Evolutionary conservation across 805 yeast genomes (phyloP).

Genomic region (Zygotorulaspora chibaensis): DNA sequence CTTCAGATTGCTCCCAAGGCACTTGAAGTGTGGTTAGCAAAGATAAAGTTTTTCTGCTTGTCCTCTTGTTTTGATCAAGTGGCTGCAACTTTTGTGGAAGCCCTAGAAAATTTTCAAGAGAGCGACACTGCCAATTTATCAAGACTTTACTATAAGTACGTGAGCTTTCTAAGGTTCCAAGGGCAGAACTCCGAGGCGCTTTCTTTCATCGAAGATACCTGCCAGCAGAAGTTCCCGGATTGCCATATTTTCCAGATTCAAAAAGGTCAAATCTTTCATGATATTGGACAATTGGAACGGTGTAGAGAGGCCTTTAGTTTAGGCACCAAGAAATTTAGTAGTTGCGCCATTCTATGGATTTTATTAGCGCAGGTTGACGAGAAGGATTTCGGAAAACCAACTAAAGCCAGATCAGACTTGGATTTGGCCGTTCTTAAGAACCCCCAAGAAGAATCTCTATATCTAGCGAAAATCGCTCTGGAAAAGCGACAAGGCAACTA

Average conservation of each 20-base stretch:
- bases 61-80: constrained; percentile 38
- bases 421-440: constrained; percentile 60
- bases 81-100: constrained; percentile 35
- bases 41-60: constrained; percentile 58
- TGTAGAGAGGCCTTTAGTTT: constrained; percentile 47
- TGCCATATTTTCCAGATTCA: constrained; percentile 56
- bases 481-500: constrained; percentile 50
- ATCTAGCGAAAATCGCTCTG: constrained; percentile 54
- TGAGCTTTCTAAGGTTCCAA: constrained; percentile 46
- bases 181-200: constrained; percentile 38
- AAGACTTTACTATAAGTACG: constrained; percentile 59
- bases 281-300: constrained; percentile 28
- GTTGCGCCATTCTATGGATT: constrained; percentile 50
- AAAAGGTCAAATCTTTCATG: constrained; percentile 50
- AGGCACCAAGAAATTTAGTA: constrained; percentile 50
- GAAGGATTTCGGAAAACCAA: constrained; percentile 36
- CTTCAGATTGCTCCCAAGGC: constrained; percentile 40
- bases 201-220: constrained; percentile 39
- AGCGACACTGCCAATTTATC: constrained; percentile 24
- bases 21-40: constrained; percentile 65
- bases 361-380: constrained; percentile 47
- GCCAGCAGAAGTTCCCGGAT: constrained; percentile 45
- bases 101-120: constrained; percentile 35
- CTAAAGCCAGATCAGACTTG: constrained; percentile 65
- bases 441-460: constrained; percentile 48